Base-by-base conservation (phyloP, 164 flowering plant genomes). In the Macadamia tetraphylla region DNA sequence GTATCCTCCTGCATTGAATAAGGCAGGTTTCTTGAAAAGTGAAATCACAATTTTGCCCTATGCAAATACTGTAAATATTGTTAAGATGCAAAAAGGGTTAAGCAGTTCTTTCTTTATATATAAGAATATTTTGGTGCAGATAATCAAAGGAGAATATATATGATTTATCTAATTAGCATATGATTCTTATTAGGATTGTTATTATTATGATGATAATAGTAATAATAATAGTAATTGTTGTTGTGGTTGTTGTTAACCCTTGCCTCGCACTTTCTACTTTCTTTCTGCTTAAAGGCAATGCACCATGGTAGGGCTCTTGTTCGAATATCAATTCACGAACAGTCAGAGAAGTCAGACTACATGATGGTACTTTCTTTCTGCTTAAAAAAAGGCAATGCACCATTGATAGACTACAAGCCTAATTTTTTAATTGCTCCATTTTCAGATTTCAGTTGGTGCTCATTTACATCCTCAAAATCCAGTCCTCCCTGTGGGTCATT, bases 381-480 rank as follows among this genome's bases (percentile, higher is more conserved):
- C 23, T 23, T 23, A 23, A 23, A 23, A 23, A 23, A 23, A 23
- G 23, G 23, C 23, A 23, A 23, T 23, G 23, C 23, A 23, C 23
- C 40, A 30, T 58, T 58, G 7, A 23, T 11, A 55, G 70, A 57
- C 23, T 58, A 23, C 53, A 30, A 15, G 56, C 12, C 32, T 13
- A 23, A 35, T 11, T 64, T 42, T 8, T 66, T 13, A 42, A 56
- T 1, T 65, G 18, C 9, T 30, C 23, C 66, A 57, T 77, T 66
- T 73, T 72, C 85, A 90, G 96, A 73, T 93, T 65, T 81, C 84
- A 69, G 90, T 89, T 71, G 97, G 96, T 60, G 91, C 92, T 57
- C 87, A 78, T 67, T 48, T 91, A 62, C 59, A 77, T 76, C 92
- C 97, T 65, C 89, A 75, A 67, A 85, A 81, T 67, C 91, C 97